Percentiles rank a stretch among this genome's conserved stretches.
Evolutionary conservation across 2,329 filamentous ascomycete genomes (phyloP).

Genomic region (Venturia nashicola): DNA sequence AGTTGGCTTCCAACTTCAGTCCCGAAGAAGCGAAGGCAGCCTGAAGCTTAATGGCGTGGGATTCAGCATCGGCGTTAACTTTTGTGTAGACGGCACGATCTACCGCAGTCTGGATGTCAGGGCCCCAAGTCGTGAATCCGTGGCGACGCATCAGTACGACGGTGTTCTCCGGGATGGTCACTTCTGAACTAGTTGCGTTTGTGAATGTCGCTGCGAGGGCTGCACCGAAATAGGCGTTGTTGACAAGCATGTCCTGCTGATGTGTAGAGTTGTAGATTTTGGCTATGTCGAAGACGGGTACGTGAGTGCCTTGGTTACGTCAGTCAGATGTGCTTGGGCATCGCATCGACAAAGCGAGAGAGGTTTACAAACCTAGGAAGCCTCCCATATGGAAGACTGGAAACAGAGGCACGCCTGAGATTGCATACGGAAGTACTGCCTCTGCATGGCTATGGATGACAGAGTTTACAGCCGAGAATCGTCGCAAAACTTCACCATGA

Average conservation of each 20-base stretch:
- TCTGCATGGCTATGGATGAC: slow-evolving; percentile 35
- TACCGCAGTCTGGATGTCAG: slow-evolving; percentile 3
- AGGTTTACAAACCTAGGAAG: slow-evolving; percentile 24
- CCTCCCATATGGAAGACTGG: slow-evolving; percentile 32
- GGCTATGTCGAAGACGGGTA: slow-evolving; percentile 22
- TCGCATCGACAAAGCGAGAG: neutral
- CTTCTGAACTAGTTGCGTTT: neutral
- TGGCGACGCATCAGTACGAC: slow-evolving; percentile 4
- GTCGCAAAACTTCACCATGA: slow-evolving; percentile 35
- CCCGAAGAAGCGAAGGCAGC: neutral
- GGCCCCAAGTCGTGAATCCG: slow-evolving; percentile 5
- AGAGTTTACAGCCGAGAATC: slow-evolving; percentile 25
- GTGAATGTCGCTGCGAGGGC: slow-evolving; percentile 24
- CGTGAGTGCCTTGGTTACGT: slow-evolving; percentile 15
- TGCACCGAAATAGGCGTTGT: slow-evolving; percentile 21
- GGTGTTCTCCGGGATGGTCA: neutral
- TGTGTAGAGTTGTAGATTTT: slow-evolving; percentile 18
- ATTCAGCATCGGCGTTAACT: neutral
- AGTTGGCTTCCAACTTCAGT: neutral
- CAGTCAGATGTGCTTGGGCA: slow-evolving; percentile 4
- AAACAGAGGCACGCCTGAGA: slow-evolving; percentile 27
- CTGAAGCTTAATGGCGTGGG: neutral
- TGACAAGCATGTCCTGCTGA: slow-evolving; percentile 27
- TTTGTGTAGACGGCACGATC: neutral
- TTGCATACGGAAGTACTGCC: slow-evolving; percentile 30